Evolutionary conservation across 1,139 yeast species (phyloP).

Genomic region (Kodamaea sp.): DNA sequence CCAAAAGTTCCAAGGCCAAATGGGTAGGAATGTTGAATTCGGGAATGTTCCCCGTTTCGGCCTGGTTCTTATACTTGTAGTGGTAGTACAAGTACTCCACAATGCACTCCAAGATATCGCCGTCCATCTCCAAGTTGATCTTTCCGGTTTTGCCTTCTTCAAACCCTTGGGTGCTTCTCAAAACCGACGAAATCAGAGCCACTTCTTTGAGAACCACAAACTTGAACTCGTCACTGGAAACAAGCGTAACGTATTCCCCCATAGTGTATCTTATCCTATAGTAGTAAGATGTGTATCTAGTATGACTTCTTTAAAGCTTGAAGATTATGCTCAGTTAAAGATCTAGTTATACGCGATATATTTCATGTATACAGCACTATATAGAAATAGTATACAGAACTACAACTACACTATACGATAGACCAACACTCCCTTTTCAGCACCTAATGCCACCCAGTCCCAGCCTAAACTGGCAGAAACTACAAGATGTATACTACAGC

Average conservation of each 20-base stretch:
- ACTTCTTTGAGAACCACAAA: constrained; percentile 72
- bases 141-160: constrained; percentile 54
- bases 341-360: no score
- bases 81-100: constrained; percentile 86
- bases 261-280: no score
- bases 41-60: constrained; percentile 62
- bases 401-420: background rate
- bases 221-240: constrained; percentile 73
- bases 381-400: no score
- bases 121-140: constrained; percentile 65
- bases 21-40: constrained; percentile 93
- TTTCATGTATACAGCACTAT: no score
- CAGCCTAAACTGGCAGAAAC: constrained; percentile 60
- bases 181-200: constrained; percentile 81
- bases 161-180: constrained; percentile 67
- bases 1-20: constrained; percentile 84
- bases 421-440: background rate
- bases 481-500: constrained; percentile 62
- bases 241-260: constrained; percentile 55
- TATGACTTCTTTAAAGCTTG: no score
- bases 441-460: constrained; percentile 34
- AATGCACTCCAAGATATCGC: constrained; percentile 72
- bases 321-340: no score
- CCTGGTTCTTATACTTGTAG: constrained; percentile 62
- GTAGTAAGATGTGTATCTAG: no score